phyloP scores from a whole-genome alignment of 768 basidiomycete genomes.

The Russula sp. region DNA sequence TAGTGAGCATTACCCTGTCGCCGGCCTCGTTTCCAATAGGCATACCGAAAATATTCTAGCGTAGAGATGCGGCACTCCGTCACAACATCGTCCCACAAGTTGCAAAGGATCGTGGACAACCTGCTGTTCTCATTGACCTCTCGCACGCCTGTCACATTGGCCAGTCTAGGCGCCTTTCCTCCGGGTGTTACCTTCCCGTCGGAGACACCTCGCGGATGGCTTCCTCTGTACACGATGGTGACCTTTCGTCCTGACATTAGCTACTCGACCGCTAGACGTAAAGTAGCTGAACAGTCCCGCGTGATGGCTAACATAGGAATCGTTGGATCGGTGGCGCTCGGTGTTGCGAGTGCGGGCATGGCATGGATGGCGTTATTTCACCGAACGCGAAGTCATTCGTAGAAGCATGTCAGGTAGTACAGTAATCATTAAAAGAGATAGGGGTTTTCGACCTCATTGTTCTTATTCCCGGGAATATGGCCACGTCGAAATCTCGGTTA shows the following conservation, averaged over 20 bases:
- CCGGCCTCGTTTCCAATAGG: conserved; percentile 9
- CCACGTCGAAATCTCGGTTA: conserved; percentile 16
- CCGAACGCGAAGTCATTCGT: conserved; percentile 20
- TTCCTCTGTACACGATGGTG: conserved; percentile 95
- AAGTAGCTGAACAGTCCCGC: conserved; percentile 61
- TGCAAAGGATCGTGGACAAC: conserved; percentile 77
- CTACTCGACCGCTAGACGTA: conserved; percentile 73
- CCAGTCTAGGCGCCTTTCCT: conserved; percentile 38
- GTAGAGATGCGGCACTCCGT: conserved; percentile 94
- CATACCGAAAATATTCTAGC: conserved; percentile 39
- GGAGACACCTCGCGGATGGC: conserved; percentile 66
- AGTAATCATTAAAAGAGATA: conserved; percentile 22
- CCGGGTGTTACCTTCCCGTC: conserved; percentile 31
- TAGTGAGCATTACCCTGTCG: conserved; percentile 59
- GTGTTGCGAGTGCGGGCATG: conserved; percentile 17
- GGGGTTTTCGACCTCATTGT: conserved; percentile 17
- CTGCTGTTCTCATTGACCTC: conserved; percentile 59
- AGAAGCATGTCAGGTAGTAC: conserved; percentile 16
- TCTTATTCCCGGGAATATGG: conserved; percentile 19
- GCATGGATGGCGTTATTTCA: conserved; percentile 23
- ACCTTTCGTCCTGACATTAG: conserved; percentile 95
- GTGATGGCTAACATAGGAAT: conserved; percentile 48
- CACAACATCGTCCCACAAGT: conserved; percentile 69
- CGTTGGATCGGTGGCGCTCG: conserved; percentile 19
- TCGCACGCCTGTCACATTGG: conserved; percentile 41